Conservation (phyloP, 2,329 filamentous ascomycete genomes). For the Ophiocordyceps unilateralis region DNA sequence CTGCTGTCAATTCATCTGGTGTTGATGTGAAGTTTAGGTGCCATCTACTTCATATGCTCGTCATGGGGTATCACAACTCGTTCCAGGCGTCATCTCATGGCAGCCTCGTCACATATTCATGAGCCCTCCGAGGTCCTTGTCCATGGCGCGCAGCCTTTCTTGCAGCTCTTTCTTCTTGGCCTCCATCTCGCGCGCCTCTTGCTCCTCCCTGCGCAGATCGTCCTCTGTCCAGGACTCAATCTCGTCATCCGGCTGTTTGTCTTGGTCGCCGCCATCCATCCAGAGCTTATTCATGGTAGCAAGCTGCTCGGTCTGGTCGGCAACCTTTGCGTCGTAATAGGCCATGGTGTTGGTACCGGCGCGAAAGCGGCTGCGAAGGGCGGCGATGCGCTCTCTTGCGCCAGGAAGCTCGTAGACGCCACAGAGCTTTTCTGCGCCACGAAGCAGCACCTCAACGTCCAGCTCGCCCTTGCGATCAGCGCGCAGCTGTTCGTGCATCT, state of each 20-base stretch:
- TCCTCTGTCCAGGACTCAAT: slow-evolving; percentile 44
- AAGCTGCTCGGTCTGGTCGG: slow-evolving; percentile 57
- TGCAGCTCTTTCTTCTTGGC: slow-evolving; percentile 38
- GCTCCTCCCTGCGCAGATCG: slow-evolving; percentile 51
- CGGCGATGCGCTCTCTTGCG: slow-evolving; percentile 57
- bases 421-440: slow-evolving; percentile 79
- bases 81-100: neutral
- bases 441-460: slow-evolving; percentile 70
- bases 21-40: too few relatives aligned
- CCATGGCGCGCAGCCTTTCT: slow-evolving; percentile 32
- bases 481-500: slow-evolving; percentile 68
- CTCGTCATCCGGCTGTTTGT: slow-evolving; percentile 29
- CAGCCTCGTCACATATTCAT: slow-evolving; percentile 27
- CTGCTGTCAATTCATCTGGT: too few relatives aligned
- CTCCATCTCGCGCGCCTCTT: slow-evolving; percentile 41
- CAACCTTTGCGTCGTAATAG: slow-evolving; percentile 67
- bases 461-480: slow-evolving; percentile 46
- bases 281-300: slow-evolving; percentile 53
- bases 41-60: too few relatives aligned
- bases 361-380: slow-evolving; percentile 52
- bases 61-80: slow-evolving; percentile 2
- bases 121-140: slow-evolving; percentile 37
- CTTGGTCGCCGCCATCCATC: slow-evolving; percentile 34
- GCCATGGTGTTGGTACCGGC: slow-evolving; percentile 57
- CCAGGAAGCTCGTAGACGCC: slow-evolving; percentile 73